Percentiles rank a stretch among this genome's conserved stretches.
Evolutionary conservation across 176 grass and related monocot genomes (phyloP).

Genomic region (Otatea glauca): DNA sequence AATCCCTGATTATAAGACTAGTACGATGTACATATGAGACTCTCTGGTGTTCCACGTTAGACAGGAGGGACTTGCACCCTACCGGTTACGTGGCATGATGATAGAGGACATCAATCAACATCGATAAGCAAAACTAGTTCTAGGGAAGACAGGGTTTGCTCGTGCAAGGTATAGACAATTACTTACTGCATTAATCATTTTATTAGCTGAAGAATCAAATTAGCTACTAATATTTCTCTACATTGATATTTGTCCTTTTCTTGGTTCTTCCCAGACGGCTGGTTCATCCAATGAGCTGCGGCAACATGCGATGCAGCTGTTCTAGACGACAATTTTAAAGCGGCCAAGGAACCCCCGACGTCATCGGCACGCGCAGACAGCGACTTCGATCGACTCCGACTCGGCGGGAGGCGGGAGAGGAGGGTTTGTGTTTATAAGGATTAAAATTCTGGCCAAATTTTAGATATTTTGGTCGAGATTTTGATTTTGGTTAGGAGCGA

Average conservation of each 20-base stretch:
- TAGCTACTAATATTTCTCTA: neutral
- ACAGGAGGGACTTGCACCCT: too few relatives aligned
- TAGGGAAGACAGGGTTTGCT: too few relatives aligned
- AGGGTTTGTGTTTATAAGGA: too few relatives aligned
- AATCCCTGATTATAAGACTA: too few relatives aligned
- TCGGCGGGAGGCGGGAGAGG: too few relatives aligned
- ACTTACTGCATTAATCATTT: neutral
- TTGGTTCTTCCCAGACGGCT: neutral
- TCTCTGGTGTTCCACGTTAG: too few relatives aligned
- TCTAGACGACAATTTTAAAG: neutral
- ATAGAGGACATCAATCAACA: neutral
- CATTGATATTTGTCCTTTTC: neutral
- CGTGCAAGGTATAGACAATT: neutral
- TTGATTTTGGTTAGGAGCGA: too few relatives aligned
- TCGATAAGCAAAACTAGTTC: too few relatives aligned
- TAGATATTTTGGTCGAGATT: too few relatives aligned
- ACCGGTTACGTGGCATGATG: neutral
- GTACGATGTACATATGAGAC: too few relatives aligned
- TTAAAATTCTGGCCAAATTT: too few relatives aligned
- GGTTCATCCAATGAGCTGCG: constrained; percentile 21
- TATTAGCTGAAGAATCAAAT: neutral
- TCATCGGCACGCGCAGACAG: constrained; percentile 51
- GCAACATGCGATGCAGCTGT: neutral
- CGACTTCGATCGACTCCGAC: neutral
- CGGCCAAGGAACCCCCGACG: neutral